These are phyloP conservation scores for Salix purpurea DNA, from an alignment of 345 rosid genomes.

Conservation along the genomic window DNA sequence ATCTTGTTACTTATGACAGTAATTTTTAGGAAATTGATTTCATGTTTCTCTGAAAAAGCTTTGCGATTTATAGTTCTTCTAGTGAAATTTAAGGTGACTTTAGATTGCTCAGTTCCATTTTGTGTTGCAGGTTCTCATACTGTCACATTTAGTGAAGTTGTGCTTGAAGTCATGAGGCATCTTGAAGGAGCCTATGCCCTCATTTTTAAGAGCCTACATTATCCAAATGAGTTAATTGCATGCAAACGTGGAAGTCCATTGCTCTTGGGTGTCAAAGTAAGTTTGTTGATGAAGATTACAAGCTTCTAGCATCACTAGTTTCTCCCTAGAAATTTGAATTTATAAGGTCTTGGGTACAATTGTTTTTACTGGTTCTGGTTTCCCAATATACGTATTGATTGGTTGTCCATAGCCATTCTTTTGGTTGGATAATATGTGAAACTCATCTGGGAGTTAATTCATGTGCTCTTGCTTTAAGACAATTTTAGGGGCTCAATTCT, in stretches of 20 bases:
- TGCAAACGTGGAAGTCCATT: slow-evolving; percentile 96
- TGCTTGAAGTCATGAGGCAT: slow-evolving; percentile 90
- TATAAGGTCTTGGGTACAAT: background rate
- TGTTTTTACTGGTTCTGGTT: background rate
- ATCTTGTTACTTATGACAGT: background rate
- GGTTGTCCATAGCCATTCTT: background rate
- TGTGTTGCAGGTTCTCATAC: slow-evolving; percentile 54
- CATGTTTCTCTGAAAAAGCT: background rate
- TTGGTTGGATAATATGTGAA: background rate
- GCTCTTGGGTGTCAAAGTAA: slow-evolving; percentile 91
- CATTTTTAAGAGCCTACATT: slow-evolving; percentile 81
- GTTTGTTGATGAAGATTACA: slow-evolving; percentile 20
- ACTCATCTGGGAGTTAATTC: background rate
- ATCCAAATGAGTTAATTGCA: slow-evolving; percentile 90
- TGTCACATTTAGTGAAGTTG: slow-evolving; percentile 84
- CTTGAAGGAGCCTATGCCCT: slow-evolving; percentile 99
- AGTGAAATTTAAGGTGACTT: background rate
- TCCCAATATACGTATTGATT: background rate
- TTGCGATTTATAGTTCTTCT: background rate
- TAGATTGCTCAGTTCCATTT: background rate
- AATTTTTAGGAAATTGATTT: background rate
- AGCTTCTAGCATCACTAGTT: background rate
- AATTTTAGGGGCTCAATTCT: background rate
- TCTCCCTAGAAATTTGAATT: background rate
- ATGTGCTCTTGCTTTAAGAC: background rate